Conservation (phyloP, 2,329 filamentous ascomycete species). For the Pseudocercospora macadamiae region DNA sequence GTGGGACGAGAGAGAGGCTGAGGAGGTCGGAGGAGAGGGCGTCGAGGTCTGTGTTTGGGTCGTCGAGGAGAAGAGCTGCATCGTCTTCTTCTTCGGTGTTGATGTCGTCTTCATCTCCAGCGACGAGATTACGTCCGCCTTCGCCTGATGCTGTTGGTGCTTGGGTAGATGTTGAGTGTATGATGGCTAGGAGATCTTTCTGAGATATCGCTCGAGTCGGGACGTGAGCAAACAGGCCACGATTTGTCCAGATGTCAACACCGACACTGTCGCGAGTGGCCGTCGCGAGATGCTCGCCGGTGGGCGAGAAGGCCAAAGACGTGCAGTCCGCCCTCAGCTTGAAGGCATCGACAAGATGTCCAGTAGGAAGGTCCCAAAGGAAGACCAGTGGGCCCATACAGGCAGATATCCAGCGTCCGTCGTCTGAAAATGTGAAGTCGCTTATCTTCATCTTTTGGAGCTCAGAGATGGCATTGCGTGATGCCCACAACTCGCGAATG, state of each 20-base stretch:
- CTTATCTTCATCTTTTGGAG: constrained; percentile 31
- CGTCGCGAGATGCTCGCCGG: constrained; percentile 92
- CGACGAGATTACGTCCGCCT: constrained; percentile 66
- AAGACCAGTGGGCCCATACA: constrained; percentile 79
- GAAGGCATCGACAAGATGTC: constrained; percentile 92
- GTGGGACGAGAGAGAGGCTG: constrained; percentile 86
- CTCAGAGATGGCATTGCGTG: constrained; percentile 40
- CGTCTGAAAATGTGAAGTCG: constrained; percentile 73
- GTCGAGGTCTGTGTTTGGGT: constrained; percentile 40
- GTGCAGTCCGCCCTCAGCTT: constrained; percentile 77
- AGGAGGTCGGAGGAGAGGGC: constrained; percentile 75
- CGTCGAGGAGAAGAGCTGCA: constrained; percentile 52
- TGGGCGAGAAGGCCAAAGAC: constrained; percentile 82
- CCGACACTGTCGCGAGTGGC: constrained; percentile 80
- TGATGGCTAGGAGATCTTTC: constrained; percentile 67
- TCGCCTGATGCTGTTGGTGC: constrained; percentile 79
- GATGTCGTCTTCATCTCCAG: constrained; percentile 52
- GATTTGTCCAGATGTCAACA: constrained; percentile 96
- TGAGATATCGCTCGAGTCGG: constrained; percentile 84
- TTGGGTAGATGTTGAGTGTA: constrained; percentile 31
- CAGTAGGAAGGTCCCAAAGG: constrained; percentile 94
- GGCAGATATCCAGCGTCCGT: constrained; percentile 91
- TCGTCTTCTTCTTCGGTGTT: constrained; percentile 46
- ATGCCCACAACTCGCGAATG: constrained; percentile 91
- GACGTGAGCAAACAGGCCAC: constrained; percentile 84